phyloP scores from a whole-genome alignment of 1,284 basidiomycete species.

The Schizophyllum amplum region DNA sequence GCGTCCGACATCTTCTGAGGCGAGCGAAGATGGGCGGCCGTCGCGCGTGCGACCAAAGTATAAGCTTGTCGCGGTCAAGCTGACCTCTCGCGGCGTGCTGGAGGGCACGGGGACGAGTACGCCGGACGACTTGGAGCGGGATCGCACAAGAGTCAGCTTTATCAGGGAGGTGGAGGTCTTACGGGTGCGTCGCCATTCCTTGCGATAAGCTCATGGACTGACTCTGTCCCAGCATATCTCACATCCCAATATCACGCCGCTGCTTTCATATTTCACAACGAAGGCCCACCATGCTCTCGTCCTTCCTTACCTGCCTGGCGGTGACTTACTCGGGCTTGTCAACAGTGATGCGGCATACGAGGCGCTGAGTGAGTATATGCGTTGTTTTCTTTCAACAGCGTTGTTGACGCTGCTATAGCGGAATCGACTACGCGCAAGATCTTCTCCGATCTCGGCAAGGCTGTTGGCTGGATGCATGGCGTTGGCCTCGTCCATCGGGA shows the following conservation, averaged over 20 bases:
- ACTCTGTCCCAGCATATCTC: constrained; percentile 55
- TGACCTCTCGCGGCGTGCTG: constrained; percentile 57
- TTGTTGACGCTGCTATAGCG: constrained; percentile 28
- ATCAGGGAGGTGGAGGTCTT: constrained; percentile 85
- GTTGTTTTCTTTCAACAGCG: constrained; percentile 3
- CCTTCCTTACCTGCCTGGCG: constrained; percentile 72
- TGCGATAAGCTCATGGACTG: neutral
- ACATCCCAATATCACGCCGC: constrained; percentile 77
- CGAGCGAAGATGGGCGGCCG: neutral
- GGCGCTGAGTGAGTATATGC: constrained; percentile 24
- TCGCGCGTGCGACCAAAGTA: neutral
- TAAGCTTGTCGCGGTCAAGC: constrained; percentile 75
- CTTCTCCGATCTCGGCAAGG: constrained; percentile 74
- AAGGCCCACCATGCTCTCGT: constrained; percentile 74
- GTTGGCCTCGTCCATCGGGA: constrained; percentile 87
- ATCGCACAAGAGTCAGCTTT: constrained; percentile 77
- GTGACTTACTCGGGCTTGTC: constrained; percentile 79
- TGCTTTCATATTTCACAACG: constrained; percentile 71
- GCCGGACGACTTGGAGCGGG: constrained; percentile 26
- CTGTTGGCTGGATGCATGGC: constrained; percentile 86
- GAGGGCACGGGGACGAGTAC: constrained; percentile 10
- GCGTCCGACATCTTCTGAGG: constrained; percentile 1
- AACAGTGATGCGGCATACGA: constrained; percentile 50
- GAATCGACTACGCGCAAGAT: constrained; percentile 67
- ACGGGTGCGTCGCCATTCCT: constrained; percentile 38